phyloP scores from a whole-genome alignment of 1,284 basidiomycete species.

The Fomitiporia mediterranea region DNA sequence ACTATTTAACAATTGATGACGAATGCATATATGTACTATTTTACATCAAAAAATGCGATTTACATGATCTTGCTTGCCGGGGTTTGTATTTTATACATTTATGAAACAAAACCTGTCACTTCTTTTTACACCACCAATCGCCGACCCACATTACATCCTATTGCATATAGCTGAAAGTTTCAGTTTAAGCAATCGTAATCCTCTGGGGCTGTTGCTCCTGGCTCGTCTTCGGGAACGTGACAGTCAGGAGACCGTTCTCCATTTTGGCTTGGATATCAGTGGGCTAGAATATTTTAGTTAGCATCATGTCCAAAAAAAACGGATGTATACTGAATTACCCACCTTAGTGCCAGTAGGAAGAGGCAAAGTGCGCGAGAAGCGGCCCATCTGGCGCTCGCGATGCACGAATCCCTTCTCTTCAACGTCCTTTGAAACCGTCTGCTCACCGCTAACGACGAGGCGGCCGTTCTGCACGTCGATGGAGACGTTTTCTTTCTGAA shows the following conservation, averaged over 20 bases:
- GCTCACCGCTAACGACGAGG: constrained; percentile 41
- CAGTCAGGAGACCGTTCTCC: constrained; percentile 26
- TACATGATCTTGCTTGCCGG: too few species aligned
- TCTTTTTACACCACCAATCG: too few species aligned
- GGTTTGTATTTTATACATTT: too few species aligned
- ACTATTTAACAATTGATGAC: too few species aligned
- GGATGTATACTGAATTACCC: background rate
- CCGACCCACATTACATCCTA: background rate
- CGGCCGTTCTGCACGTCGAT: constrained; percentile 13
- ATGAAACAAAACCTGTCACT: too few species aligned
- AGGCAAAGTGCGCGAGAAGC: constrained; percentile 6
- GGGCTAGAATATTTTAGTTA: constrained; percentile 11
- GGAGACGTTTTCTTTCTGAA: constrained; percentile 12
- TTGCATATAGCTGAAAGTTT: background rate
- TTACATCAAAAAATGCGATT: too few species aligned
- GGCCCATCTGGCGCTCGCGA: constrained; percentile 44
- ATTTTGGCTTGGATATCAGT: constrained; percentile 25
- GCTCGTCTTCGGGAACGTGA: constrained; percentile 25
- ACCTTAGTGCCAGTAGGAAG: constrained; percentile 10
- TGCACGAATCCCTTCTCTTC: constrained; percentile 43
- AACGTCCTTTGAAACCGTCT: constrained; percentile 29
- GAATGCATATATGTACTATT: too few species aligned
- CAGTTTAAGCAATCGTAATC: constrained; percentile 23
- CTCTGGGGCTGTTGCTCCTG: constrained; percentile 22
- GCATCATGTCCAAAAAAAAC: background rate